A percentile compares a stretch with the other conserved stretches of the same genome.
Conservation (phyloP, 2,329 filamentous ascomycete species). For the Trichoderma semiorbis region DNA sequence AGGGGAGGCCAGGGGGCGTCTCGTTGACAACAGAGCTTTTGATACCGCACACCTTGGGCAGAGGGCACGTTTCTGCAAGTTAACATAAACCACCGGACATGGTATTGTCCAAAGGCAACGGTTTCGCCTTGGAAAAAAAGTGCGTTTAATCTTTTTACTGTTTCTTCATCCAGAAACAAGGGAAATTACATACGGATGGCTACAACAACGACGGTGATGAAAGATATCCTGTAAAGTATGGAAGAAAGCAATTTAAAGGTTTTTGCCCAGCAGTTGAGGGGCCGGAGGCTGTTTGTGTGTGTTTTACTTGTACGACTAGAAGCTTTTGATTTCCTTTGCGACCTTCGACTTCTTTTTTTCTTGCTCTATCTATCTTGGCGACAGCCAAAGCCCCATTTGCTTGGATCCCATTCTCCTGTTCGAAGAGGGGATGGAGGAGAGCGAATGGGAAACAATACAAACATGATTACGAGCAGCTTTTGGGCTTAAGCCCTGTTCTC, state of each 20-base stretch:
- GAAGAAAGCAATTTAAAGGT: constrained; percentile 27
- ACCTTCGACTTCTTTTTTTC: constrained; percentile 10
- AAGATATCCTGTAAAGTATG: constrained; percentile 10
- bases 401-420: background rate
- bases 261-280: constrained; percentile 19
- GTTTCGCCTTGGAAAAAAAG: constrained; percentile 32
- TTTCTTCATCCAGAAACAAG: constrained; percentile 40
- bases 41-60: constrained; percentile 30
- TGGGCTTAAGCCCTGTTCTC: background rate
- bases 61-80: constrained; percentile 9
- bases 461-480: background rate
- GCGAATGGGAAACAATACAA: constrained; percentile 4
- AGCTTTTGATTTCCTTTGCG: constrained; percentile 12
- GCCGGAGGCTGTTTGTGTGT: constrained; percentile 23
- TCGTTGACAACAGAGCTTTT: constrained; percentile 30
- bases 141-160: constrained; percentile 25
- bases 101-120: constrained; percentile 28
- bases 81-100: constrained; percentile 35
- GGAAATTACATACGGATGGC: constrained; percentile 16
- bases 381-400: background rate
- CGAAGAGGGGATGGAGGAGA: background rate
- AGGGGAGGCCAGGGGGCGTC: constrained; percentile 27
- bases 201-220: constrained; percentile 7
- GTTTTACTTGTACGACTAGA: constrained; percentile 33
- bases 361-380: background rate